Evolutionary conservation across 73 alveolate species (phyloP), one percentile per base, ranked within the genome.

Genomic region (Symbiodinium natans): DNA sequence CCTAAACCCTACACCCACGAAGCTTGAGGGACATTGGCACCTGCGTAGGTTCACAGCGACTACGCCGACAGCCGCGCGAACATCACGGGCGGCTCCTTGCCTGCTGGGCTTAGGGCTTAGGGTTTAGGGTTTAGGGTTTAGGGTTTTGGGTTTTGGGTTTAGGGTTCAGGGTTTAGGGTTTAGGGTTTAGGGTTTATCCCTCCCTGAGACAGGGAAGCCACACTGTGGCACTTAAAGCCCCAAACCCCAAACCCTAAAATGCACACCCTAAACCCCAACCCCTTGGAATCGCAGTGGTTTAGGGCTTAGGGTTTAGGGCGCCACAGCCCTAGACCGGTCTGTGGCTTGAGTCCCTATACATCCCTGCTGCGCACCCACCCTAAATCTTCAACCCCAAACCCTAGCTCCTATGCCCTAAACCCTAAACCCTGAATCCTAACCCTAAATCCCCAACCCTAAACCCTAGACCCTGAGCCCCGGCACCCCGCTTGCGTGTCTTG

Each of bases 1-100:
- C n/a, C n/a, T n/a, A n/a, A n/a, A n/a, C n/a, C n/a, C n/a, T n/a
- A n/a, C n/a, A n/a, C n/a, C n/a, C n/a, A n/a, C n/a, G n/a, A n/a
- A n/a, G n/a, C n/a, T n/a, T n/a, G n/a, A n/a, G n/a, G n/a, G n/a
- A n/a, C n/a, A n/a, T n/a, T n/a, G n/a, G n/a, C n/a, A n/a, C 33
- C 80, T 27, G 11, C 36, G 40, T 36, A 63, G 80, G 97, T 90
- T 13, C 97, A 90, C 43, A 90, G 97, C 83, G 97, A 90, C 97
- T 90, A 68, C 27, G 97, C 97, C 41, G 97, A 90, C 83, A 71
- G 89, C 40, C 97, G 97, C n/a, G 97, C 97, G 36, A 90, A 90
- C 40, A 75, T 90, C 19, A 40, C 86, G 36, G 95, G 95, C 15
- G 97, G 97, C 33, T 2, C 80, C 80, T 63, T 63, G 80, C 80